Conservation (phyloP, 106 monocot genomes). For the Vanilla planifolia region DNA sequence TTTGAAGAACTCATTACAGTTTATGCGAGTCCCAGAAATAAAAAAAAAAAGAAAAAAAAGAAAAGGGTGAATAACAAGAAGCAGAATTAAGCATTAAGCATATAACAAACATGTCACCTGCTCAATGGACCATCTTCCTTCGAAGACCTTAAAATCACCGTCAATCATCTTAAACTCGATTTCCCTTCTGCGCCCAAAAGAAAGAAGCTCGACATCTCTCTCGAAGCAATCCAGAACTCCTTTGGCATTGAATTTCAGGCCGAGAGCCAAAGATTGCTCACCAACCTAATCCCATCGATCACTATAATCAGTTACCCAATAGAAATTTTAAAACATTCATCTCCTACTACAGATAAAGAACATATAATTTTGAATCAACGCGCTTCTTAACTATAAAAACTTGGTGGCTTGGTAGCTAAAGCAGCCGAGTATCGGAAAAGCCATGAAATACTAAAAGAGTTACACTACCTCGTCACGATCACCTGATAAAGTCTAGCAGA, state of each 20-base stretch:
- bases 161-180: constrained; percentile 92
- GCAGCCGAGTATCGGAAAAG: no score
- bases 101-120: constrained; percentile 32
- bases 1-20: no score
- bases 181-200: constrained; percentile 49
- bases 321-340: not conserved
- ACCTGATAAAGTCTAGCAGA: constrained; percentile 83
- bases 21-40: no score
- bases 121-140: constrained; percentile 77
- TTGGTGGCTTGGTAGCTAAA: not conserved
- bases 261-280: constrained; percentile 71
- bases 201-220: constrained; percentile 53
- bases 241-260: constrained; percentile 82
- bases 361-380: not conserved
- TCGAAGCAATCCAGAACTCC: constrained; percentile 86
- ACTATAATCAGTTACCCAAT: not conserved
- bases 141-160: constrained; percentile 76
- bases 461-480: not conserved
- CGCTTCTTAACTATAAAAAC: not conserved
- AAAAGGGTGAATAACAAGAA: not conserved
- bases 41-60: no score
- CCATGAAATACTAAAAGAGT: constrained; percentile 5
- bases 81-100: not conserved
- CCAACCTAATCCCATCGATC: constrained; percentile 50
- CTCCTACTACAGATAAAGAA: not conserved